These are phyloP conservation scores for Dipteronia dyeriana DNA, from an alignment of 345 rosid species.

Conservation along the genomic window DNA sequence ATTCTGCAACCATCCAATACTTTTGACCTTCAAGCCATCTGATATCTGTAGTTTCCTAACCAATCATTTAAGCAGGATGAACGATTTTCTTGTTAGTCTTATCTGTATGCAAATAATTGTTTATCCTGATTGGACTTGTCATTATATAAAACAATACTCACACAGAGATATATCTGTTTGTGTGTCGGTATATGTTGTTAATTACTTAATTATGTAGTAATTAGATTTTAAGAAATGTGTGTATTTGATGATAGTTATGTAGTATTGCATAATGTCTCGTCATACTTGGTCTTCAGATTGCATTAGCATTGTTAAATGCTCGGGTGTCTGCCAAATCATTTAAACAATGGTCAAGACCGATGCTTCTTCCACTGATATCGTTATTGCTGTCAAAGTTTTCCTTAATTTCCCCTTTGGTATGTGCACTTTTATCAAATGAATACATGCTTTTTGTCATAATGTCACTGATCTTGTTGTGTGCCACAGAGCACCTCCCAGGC, in stretches of 20 bases:
- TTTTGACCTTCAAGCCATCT: neutral
- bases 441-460: conserved; percentile 8
- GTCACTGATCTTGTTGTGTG: conserved; percentile 24
- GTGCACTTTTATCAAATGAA: conserved; percentile 15
- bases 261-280: neutral
- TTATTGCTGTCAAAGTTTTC: conserved; percentile 78
- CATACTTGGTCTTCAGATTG: conserved; percentile 48
- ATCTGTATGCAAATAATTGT: neutral
- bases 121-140: neutral
- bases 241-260: neutral
- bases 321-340: conserved; percentile 74
- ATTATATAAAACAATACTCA: neutral
- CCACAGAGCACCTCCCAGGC: conserved; percentile 77
- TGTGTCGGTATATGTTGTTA: neutral
- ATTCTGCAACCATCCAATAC: neutral
- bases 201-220: neutral
- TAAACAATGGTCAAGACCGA: conserved; percentile 61
- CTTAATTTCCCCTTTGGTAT: conserved; percentile 80
- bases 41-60: neutral
- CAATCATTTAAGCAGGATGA: neutral
- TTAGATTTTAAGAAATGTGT: neutral
- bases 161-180: neutral
- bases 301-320: conserved; percentile 79
- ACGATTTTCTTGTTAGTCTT: neutral
- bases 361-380: conserved; percentile 65